phyloP scores from a whole-genome alignment of 345 rosid species.

The Hevea brasiliensis region DNA sequence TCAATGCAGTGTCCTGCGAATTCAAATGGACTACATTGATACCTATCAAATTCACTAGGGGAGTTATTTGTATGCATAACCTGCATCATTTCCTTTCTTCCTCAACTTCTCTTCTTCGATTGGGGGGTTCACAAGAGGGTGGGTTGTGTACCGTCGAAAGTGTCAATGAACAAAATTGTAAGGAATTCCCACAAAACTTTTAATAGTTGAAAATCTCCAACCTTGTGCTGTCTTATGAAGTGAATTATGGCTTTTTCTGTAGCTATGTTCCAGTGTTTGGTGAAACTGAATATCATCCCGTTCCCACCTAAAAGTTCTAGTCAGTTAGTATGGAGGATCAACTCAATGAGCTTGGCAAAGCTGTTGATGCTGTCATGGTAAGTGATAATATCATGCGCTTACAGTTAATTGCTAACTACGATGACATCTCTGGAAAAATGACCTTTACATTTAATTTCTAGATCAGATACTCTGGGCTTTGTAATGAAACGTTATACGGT shows the following conservation, averaged over 20 bases:
- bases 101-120: not conserved
- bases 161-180: not conserved
- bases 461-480: slow-evolving; percentile 59
- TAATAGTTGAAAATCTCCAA: not conserved
- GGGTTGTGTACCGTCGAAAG: not conserved
- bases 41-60: slow-evolving; percentile 70
- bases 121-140: not conserved
- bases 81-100: slow-evolving; percentile 5
- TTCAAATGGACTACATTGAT: slow-evolving; percentile 56
- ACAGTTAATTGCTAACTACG: too few species aligned
- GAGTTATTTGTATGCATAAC: slow-evolving; percentile 64
- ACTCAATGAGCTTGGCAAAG: slow-evolving; percentile 53
- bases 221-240: slow-evolving; percentile 4
- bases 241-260: slow-evolving; percentile 13
- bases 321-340: slow-evolving; percentile 56
- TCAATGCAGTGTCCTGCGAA: slow-evolving; percentile 44
- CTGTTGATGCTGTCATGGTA: slow-evolving; percentile 54
- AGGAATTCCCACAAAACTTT: not conserved
- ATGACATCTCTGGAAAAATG: not conserved
- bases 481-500: slow-evolving; percentile 68
- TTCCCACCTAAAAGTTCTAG: slow-evolving; percentile 33
- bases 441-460: slow-evolving; percentile 20
- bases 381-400: slow-evolving; percentile 8
- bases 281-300: slow-evolving; percentile 53
- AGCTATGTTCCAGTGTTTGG: slow-evolving; percentile 70